phyloP scores from a whole-genome alignment of 331 rosid genomes.

The Malus hybrid region DNA sequence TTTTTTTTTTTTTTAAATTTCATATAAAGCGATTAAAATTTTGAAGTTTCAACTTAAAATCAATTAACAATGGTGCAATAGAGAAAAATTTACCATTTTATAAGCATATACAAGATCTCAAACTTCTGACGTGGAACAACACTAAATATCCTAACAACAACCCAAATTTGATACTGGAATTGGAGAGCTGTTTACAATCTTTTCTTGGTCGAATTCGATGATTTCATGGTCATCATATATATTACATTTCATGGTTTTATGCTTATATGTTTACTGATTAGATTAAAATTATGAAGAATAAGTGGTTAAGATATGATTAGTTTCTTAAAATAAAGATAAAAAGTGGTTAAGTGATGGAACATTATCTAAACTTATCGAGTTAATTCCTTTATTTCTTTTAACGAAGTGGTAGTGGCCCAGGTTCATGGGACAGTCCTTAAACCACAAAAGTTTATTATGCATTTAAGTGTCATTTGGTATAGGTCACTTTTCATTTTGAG shows the following conservation, averaged over 20 bases:
- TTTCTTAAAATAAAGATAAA: background rate
- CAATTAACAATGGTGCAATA: background rate
- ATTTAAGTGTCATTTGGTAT: background rate
- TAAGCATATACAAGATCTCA: too few relatives aligned
- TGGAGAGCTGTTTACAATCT: background rate
- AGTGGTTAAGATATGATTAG: background rate
- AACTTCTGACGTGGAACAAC: background rate
- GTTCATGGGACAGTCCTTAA: background rate
- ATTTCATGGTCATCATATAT: background rate
- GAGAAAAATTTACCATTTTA: too few relatives aligned
- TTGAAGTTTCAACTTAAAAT: background rate
- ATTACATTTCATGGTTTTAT: background rate
- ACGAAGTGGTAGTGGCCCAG: background rate
- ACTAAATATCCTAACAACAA: background rate
- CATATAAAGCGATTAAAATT: too few relatives aligned
- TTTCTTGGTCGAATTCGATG: background rate
- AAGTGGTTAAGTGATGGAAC: background rate
- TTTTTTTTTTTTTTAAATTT: too few relatives aligned
- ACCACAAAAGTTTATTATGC: background rate
- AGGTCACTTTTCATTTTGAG: background rate
- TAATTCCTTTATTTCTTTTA: background rate
- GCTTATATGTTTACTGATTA: background rate
- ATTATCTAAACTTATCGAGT: background rate
- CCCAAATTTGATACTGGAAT: background rate
- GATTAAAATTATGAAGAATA: background rate